Base-by-base conservation (phyloP, 371 early-diverging fungal species). In the Choanephora cucurbitarum region DNA sequence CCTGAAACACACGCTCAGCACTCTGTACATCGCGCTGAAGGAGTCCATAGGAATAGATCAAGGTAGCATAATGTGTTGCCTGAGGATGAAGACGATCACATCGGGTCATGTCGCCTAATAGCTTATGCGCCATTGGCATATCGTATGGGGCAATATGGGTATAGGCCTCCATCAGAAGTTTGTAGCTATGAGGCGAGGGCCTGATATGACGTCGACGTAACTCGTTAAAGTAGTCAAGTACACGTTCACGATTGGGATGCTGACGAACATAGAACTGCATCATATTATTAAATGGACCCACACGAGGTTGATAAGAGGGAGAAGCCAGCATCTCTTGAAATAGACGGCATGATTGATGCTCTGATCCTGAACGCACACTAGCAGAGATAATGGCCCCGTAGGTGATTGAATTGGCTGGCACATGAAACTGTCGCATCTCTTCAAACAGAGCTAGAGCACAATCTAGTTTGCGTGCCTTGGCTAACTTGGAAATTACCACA, bases 211-310 rank as follows among this genome's bases (percentile, higher is more conserved):
- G 75, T 19, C 70, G 69, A 37, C 70, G 68, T 58, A 84, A 60
- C 53, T 82, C 77, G 2, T 64, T 58, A 53, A 81, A 81, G 61
- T 83, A 86, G 7, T 73, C 65, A 24, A 86, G 59, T 6, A 74
- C 84, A 6, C 73, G 73, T 18, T 71, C 65, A 33, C 86, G 80
- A 55, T 80, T 72, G 24, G 73, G 82, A 43, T 82, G 74, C 37
- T 86, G 82, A 31, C 82, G 82, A 7, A 82, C 81, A 60, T 84
- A 84, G 46, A 83, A 83, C 55, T 86, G 86, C 42, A 86, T 86
- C 83, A 86, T 84, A 44, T 82, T 74, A 55, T 86, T 86, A 52
- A 82, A 84, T 0, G 83, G 84, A 19, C 81, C 84, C 1, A 84
- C 80, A 39, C 48, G 72, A 42, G 82, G 81, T 41, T 80, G 77